These are phyloP conservation scores for Penicillium flavigenum DNA, from an alignment of 495 filamentous ascomycete genomes.

Conservation along the genomic window DNA sequence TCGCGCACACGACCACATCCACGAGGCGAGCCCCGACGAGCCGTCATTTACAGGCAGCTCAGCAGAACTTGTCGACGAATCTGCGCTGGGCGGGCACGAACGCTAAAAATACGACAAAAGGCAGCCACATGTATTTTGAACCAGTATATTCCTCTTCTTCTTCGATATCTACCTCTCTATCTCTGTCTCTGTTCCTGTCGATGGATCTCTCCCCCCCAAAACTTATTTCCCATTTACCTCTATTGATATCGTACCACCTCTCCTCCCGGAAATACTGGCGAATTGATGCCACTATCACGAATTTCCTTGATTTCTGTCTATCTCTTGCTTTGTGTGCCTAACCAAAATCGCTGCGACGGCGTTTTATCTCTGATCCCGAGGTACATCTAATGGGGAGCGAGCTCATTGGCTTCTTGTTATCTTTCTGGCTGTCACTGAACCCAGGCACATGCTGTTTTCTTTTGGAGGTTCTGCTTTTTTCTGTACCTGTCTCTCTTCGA, in stretches of 20 bases:
- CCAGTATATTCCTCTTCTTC: background rate
- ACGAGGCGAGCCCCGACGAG: constrained; percentile 57
- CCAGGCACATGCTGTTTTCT: background rate
- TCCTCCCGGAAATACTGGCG: constrained; percentile 21
- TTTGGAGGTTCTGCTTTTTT: background rate
- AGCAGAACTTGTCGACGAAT: constrained; percentile 49
- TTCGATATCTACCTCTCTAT: constrained; percentile 1
- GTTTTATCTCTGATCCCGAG: constrained; percentile 11
- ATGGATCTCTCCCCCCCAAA: background rate
- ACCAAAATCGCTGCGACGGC: constrained; percentile 25
- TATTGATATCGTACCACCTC: constrained; percentile 6
- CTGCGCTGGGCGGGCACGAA: constrained; percentile 15
- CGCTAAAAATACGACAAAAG: constrained; percentile 2
- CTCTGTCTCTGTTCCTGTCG: background rate
- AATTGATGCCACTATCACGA: constrained; percentile 36
- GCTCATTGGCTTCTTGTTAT: background rate
- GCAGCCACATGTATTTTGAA: constrained; percentile 2
- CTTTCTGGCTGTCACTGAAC: background rate
- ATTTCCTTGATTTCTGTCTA: constrained; percentile 33
- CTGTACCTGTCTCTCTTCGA: background rate
- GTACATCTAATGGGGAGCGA: constrained; percentile 11
- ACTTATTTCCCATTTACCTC: background rate
- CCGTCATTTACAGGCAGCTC: constrained; percentile 49
- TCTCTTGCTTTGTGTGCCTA: constrained; percentile 3
- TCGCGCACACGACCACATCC: constrained; percentile 56